Conservation (phyloP, 2,329 filamentous ascomycete genomes). For the Nectriaceae sp. region DNA sequence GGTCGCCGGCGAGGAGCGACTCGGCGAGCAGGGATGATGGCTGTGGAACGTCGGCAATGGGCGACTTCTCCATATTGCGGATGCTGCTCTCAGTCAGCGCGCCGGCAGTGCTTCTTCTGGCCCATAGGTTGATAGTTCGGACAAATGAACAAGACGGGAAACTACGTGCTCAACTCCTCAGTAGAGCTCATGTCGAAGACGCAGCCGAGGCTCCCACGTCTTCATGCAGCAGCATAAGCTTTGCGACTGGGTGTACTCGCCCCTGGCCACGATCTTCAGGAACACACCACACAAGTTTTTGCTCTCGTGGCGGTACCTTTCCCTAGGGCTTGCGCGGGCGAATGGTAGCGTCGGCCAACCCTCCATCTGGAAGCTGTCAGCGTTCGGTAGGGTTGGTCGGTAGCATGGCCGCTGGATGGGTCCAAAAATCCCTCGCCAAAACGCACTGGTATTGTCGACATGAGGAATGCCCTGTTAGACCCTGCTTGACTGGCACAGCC, state of each 20-base stretch:
- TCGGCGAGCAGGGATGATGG: background rate
- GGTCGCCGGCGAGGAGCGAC: background rate
- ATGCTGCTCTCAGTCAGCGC: background rate
- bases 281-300: conserved; percentile 27
- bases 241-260: conserved; percentile 3
- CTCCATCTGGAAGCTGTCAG: conserved; percentile 13
- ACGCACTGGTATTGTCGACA: background rate
- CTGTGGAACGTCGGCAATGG: background rate
- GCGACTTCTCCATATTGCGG: background rate
- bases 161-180: background rate
- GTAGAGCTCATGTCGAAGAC: background rate
- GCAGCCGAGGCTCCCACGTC: background rate
- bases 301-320: conserved; percentile 8
- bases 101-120: background rate
- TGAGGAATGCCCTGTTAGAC: background rate
- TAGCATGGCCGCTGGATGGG: background rate
- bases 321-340: conserved; percentile 16
- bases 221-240: background rate
- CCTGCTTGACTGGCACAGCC: background rate
- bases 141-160: background rate
- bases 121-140: background rate
- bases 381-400: background rate
- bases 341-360: conserved; percentile 9
- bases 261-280: conserved; percentile 30
- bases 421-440: conserved; percentile 15